Percentiles rank a stretch among this genome's conserved stretches.
These are phyloP conservation scores for Fusarium agapanthi DNA, from an alignment of 2,329 filamentous ascomycete species.

Conservation along the genomic window DNA sequence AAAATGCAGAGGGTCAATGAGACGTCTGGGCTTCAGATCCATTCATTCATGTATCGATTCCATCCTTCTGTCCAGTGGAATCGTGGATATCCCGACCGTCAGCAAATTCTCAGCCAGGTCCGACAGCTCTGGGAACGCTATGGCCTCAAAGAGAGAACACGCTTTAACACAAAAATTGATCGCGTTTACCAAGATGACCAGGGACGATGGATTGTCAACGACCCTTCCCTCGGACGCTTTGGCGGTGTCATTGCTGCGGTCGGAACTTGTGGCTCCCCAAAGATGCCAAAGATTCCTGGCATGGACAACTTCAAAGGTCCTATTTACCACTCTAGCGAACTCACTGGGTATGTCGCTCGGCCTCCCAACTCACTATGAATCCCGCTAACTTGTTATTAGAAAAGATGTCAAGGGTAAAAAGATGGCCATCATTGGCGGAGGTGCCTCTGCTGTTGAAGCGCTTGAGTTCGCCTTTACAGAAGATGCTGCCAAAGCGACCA, in stretches of 20 bases:
- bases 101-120: conserved; percentile 79
- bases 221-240: conserved; percentile 74
- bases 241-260: conserved; percentile 82
- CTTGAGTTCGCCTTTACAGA: conserved; percentile 79
- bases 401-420: conserved; percentile 78
- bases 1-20: conserved; percentile 74
- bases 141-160: conserved; percentile 73
- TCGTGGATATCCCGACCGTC: conserved; percentile 78
- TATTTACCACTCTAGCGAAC: conserved; percentile 77
- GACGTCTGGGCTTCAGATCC: conserved; percentile 83
- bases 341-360: conserved; percentile 64
- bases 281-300: conserved; percentile 75
- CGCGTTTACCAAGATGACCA: conserved; percentile 74
- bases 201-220: conserved; percentile 81
- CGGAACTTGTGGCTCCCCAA: conserved; percentile 82
- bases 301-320: conserved; percentile 76
- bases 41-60: conserved; percentile 88
- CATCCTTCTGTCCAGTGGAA: conserved; percentile 81
- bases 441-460: conserved; percentile 83
- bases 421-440: conserved; percentile 79
- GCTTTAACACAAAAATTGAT: conserved; percentile 75
- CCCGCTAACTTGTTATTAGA: conserved; percentile 47
- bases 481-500: conserved; percentile 72
- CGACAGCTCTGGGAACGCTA: conserved; percentile 79
- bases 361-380: fast-evolving